phyloP scores from a whole-genome alignment of 768 basidiomycete genomes.

The Collybia sp. region DNA sequence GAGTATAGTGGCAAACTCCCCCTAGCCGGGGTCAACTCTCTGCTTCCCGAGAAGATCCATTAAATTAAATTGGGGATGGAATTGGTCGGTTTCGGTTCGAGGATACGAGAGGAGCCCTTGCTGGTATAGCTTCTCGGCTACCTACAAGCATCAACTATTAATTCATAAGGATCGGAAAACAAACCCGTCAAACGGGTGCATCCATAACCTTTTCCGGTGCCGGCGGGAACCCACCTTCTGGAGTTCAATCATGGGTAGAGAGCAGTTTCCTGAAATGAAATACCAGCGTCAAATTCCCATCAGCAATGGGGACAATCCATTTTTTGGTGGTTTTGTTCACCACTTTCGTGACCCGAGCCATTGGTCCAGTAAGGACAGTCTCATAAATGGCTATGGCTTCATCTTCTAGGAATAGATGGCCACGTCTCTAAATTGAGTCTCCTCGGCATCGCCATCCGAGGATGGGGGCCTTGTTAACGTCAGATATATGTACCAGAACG shows the following conservation, averaged over 20 bases:
- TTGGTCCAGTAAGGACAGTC: slow-evolving; percentile 55
- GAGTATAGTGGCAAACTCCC: slow-evolving; percentile 60
- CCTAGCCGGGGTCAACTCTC: slow-evolving; percentile 77
- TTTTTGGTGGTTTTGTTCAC: slow-evolving; percentile 87
- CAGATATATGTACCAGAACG: slow-evolving; percentile 92
- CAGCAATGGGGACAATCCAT: slow-evolving; percentile 48
- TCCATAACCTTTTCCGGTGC: slow-evolving; percentile 91
- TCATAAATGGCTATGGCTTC: slow-evolving; percentile 68
- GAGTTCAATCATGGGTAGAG: slow-evolving; percentile 93
- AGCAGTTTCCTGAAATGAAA: slow-evolving; percentile 80
- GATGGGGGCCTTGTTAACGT: slow-evolving; percentile 43
- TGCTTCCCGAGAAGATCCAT: slow-evolving; percentile 85
- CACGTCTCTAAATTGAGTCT: slow-evolving; percentile 79
- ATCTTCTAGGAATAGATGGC: slow-evolving; percentile 78
- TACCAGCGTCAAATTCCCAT: no score
- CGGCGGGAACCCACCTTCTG: slow-evolving; percentile 91
- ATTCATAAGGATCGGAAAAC: neutral
- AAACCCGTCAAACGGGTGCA: slow-evolving; percentile 39
- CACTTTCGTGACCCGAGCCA: slow-evolving; percentile 73
- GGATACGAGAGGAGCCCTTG: slow-evolving; percentile 95
- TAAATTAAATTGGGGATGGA: slow-evolving; percentile 92
- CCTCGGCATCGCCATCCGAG: slow-evolving; percentile 37
- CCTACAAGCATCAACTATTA: slow-evolving; percentile 40
- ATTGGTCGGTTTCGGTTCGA: slow-evolving; percentile 97
- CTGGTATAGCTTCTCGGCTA: slow-evolving; percentile 92